Evolutionary conservation across 768 basidiomycete genomes (phyloP).

Genomic region (Tricholoma terreum): DNA sequence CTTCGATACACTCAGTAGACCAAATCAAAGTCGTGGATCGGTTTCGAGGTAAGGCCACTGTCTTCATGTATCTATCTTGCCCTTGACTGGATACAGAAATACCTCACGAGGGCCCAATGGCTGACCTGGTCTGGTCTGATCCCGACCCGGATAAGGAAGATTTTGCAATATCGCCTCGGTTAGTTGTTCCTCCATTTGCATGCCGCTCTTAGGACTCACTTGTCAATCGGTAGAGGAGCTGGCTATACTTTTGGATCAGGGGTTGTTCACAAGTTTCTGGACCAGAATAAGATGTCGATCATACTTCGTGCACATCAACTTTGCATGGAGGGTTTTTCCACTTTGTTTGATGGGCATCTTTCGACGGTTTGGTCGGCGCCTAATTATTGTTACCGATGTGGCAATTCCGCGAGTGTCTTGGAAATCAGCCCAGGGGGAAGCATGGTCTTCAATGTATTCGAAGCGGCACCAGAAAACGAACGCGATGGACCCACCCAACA

Average conservation of each 20-base stretch:
- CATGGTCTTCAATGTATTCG: constrained; percentile 97
- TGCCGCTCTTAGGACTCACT: constrained; percentile 11
- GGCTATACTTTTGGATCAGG: constrained; percentile 99
- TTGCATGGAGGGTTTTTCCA: constrained; percentile 99
- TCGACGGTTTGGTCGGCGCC: constrained; percentile 99
- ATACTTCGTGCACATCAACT: constrained; percentile 98
- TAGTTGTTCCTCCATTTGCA: constrained; percentile 23
- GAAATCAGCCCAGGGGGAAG: constrained; percentile 88
- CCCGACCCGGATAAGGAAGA: constrained; percentile 99
- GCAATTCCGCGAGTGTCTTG: constrained; percentile 93
- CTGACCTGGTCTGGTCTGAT: constrained; percentile 99
- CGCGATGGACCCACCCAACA: constrained; percentile 84
- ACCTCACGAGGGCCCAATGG: constrained; percentile 99
- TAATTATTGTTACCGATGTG: constrained; percentile 98
- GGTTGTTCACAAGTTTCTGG: constrained; percentile 96
- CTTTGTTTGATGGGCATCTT: constrained; percentile 92
- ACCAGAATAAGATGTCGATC: constrained; percentile 94
- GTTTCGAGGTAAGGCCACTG: constrained; percentile 70
- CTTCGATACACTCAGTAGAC: constrained; percentile 98
- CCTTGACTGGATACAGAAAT: constrained; percentile 64
- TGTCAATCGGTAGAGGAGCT: constrained; percentile 66
- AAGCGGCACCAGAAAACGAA: constrained; percentile 98
- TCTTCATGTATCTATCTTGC: constrained; percentile 15
- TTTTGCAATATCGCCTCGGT: constrained; percentile 98
- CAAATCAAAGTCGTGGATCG: constrained; percentile 99